Evolutionary conservation across 805 yeast genomes (phyloP).

Genomic region (Candida caryicola): DNA sequence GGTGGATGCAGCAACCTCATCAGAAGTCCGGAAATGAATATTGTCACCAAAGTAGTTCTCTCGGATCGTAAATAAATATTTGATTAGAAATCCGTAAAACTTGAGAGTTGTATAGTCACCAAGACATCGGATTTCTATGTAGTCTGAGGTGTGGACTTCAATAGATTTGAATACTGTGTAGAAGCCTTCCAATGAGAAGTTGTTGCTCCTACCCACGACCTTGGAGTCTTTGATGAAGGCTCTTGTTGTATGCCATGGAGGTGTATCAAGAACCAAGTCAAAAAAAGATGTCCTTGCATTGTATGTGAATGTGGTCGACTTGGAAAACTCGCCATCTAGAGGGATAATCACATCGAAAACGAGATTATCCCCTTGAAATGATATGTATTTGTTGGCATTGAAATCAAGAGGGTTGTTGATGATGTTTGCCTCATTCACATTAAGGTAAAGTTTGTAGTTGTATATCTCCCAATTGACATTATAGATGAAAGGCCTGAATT

Average conservation of each 20-base stretch:
- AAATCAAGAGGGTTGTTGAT: conserved; percentile 86
- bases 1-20: conserved; percentile 58
- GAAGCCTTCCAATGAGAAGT: conserved; percentile 61
- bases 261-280: conserved; percentile 66
- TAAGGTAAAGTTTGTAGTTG: conserved; percentile 61
- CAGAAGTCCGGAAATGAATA: conserved; percentile 79
- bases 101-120: conserved; percentile 68
- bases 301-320: conserved; percentile 51
- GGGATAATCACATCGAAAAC: conserved; percentile 55
- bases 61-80: conserved; percentile 69
- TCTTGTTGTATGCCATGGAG: conserved; percentile 87
- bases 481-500: conserved; percentile 71
- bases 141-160: conserved; percentile 68
- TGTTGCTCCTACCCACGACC: conserved; percentile 64
- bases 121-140: conserved; percentile 58
- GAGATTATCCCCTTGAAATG: conserved; percentile 65
- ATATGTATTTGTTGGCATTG: conserved; percentile 71
- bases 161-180: conserved; percentile 58
- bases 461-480: conserved; percentile 55
- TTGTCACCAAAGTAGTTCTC: conserved; percentile 91
- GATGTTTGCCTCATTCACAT: conserved; percentile 84
- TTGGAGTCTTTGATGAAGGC: conserved; percentile 60
- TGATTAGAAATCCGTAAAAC: conserved; percentile 75
- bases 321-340: conserved; percentile 48
- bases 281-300: conserved; percentile 54